Evolutionary conservation across 306 rosid species (phyloP).

Genomic region (Rosa chinensis): DNA sequence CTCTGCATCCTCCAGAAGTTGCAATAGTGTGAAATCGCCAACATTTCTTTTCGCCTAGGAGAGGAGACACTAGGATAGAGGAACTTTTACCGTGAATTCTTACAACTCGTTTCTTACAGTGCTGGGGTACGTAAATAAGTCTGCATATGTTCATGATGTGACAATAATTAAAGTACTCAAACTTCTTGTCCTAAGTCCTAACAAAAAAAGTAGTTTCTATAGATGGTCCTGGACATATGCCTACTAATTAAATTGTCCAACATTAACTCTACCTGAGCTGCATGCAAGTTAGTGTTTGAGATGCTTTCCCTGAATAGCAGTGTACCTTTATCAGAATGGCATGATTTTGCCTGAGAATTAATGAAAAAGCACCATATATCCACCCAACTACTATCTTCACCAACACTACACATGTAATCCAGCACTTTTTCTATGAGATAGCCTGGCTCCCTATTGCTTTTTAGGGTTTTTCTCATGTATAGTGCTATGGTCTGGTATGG

Average conservation of each 20-base stretch:
- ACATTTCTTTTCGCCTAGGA: not conserved
- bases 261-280: not conserved
- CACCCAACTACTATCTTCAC: not conserved
- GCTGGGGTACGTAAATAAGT: not conserved
- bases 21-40: not conserved
- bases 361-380: not conserved
- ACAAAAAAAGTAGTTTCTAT: not conserved
- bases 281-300: constrained; percentile 4
- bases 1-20: not conserved
- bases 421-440: not conserved
- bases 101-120: not conserved
- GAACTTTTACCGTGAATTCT: not conserved
- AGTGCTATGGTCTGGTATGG: not conserved
- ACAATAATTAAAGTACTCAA: not conserved
- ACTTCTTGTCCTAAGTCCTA: not conserved
- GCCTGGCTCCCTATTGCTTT: constrained; percentile 13
- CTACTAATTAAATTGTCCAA: constrained; percentile 1
- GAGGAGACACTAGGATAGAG: not conserved
- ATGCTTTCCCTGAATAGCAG: constrained; percentile 2
- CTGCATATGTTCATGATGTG: not conserved
- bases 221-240: not conserved
- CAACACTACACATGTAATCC: not conserved
- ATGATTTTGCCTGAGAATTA: constrained; percentile 10
- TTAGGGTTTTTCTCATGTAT: not conserved
- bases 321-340: constrained; percentile 2